Base-by-base conservation (phyloP, 2,329 filamentous ascomycete genomes). In the Claviceps maximensis region DNA sequence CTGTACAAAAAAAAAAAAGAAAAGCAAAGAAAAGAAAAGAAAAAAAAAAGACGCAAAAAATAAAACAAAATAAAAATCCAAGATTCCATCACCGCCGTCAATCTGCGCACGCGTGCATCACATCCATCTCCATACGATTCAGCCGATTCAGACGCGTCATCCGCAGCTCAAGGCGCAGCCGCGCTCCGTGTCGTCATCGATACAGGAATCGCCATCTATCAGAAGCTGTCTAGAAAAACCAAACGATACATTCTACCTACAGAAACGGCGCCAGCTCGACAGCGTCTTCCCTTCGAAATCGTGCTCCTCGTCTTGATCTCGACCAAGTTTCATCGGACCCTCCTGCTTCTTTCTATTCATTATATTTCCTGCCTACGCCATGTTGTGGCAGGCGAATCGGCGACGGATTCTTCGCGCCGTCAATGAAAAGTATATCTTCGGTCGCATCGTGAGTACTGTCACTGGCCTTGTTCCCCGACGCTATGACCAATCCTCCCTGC, bases 391-490 rank as follows among this genome's bases (percentile, higher is more conserved):
- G 65, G 70, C 80, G 47, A 75, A 68, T 48, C 72, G 76, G 57
- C 78, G 82, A 62, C 79, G 82, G 60, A 69, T 87, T 62, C 68
- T 80, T 62, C 78, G 84, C 65, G 71, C 79, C 62, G 73, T 86
- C 63, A 88, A 67, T 57, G 58, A 58, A 67, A 83, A 83, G 68
- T 89, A 81, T 68, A 81, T 89, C 58, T 87, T 82, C 67, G 85
- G 84, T 58, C 79, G 78, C 66, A 73, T 88, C 64, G 86, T 89
- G 75, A 65, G 84, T 80, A 45, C 7, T 15, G 33, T 36, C 33
- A 15, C 33, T 27, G 51, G 21, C 13, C 46, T 8, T 36, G 29
- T 15, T 17, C 19, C 23, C n/a, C 9, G 19, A n/a, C 21, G 38
- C 49, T 50, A 41, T 36, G 33, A 42, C 27, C 19, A 50, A 6